Percentiles rank a stretch among this genome's conserved stretches.
These are phyloP conservation scores for Phlebiopsis gigantea DNA, from an alignment of 768 basidiomycete species.

Conservation along the genomic window DNA sequence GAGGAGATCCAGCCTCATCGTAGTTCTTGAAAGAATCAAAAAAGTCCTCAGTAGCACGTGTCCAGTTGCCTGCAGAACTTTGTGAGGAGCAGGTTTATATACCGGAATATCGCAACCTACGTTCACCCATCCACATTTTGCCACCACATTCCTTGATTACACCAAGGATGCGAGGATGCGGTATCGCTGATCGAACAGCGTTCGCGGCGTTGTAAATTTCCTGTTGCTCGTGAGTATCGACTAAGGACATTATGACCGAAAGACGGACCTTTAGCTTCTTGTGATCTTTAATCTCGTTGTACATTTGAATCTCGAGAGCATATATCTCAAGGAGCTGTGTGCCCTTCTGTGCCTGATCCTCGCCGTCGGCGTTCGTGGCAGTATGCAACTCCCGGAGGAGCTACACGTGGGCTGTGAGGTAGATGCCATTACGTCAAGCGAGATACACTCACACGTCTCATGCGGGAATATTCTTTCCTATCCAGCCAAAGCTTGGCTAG, in stretches of 20 bases:
- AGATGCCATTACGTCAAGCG: neutral
- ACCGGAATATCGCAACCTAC: constrained; percentile 36
- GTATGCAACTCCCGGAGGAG: constrained; percentile 72
- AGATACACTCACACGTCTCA: constrained; percentile 57
- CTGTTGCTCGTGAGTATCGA: constrained; percentile 32
- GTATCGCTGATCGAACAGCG: constrained; percentile 90
- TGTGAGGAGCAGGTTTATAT: neutral
- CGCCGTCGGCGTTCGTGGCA: constrained; percentile 62
- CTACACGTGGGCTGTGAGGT: constrained; percentile 31
- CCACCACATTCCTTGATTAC: constrained; percentile 99
- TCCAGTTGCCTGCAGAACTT: constrained; percentile 77
- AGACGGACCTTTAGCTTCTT: constrained; percentile 83
- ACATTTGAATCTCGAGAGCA: constrained; percentile 99
- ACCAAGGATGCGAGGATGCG: constrained; percentile 97
- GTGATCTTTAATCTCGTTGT: constrained; percentile 92
- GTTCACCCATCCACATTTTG: constrained; percentile 99
- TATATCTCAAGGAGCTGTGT: constrained; percentile 96
- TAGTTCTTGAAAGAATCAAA: constrained; percentile 99
- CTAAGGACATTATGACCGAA: neutral
- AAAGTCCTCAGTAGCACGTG: constrained; percentile 94
- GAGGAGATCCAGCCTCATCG: constrained; percentile 95
- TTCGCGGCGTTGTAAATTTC: constrained; percentile 97
- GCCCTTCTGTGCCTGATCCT: constrained; percentile 87
- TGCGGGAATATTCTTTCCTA: constrained; percentile 80
- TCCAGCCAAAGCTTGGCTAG: constrained; percentile 97